These are phyloP conservation scores for Pistacia vera DNA, from an alignment of 345 rosid genomes.

Conservation along the genomic window DNA sequence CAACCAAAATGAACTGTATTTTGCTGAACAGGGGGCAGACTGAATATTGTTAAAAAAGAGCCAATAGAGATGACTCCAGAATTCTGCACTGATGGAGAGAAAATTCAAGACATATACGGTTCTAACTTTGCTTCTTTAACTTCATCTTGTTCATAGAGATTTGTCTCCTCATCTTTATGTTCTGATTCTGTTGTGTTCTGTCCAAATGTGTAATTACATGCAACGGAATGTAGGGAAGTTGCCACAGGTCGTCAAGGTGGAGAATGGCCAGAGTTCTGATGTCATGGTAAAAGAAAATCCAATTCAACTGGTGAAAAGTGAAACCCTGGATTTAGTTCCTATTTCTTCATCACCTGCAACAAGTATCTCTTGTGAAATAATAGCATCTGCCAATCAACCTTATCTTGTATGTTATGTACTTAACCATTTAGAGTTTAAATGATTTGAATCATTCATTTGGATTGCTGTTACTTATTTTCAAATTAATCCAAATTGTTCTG, in stretches of 20 bases:
- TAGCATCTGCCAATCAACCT: slow-evolving; percentile 6
- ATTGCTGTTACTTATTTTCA: not conserved
- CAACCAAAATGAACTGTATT: not conserved
- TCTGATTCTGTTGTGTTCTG: not conserved
- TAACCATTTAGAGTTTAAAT: not conserved
- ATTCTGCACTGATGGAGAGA: slow-evolving; percentile 2
- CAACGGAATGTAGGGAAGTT: slow-evolving; percentile 21
- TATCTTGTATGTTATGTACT: slow-evolving; percentile 26
- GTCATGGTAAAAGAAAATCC: not conserved
- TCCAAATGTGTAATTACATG: not conserved
- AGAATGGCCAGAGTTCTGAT: not conserved
- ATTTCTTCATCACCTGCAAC: slow-evolving; percentile 4
- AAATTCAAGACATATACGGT: slow-evolving; percentile 5
- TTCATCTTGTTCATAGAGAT: not conserved
- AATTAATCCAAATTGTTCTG: not conserved
- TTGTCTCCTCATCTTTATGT: not conserved
- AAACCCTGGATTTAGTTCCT: not conserved
- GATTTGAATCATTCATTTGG: not conserved
- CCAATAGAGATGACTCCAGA: not conserved
- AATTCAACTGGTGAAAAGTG: not conserved
- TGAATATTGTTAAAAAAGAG: slow-evolving; percentile 13
- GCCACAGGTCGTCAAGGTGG: not conserved
- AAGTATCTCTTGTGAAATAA: slow-evolving; percentile 15
- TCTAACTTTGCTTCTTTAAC: not conserved
- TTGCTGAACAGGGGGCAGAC: slow-evolving; percentile 11